Evolutionary conservation across 169 alveolate species (phyloP).

Genomic region (Cryptosporidium bovis): DNA sequence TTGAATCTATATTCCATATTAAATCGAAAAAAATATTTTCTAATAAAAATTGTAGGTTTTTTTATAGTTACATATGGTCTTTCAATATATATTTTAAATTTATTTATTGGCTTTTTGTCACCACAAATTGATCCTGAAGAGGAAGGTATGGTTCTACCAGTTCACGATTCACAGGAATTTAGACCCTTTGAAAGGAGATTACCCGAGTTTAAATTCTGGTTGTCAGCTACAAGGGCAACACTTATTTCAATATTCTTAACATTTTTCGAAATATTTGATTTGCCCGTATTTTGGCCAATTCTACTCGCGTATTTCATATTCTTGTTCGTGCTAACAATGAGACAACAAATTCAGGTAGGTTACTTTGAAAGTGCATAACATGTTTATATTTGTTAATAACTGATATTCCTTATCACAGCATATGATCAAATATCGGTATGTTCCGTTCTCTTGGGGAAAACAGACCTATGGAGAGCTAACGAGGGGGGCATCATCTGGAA

Average conservation of each 20-base stretch:
- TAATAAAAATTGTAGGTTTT: slow-evolving; percentile 77
- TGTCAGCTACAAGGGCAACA: slow-evolving; percentile 82
- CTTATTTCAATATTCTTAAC: slow-evolving; percentile 78
- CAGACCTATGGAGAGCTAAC: slow-evolving; percentile 83
- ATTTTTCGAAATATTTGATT: slow-evolving; percentile 83
- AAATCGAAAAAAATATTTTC: neutral
- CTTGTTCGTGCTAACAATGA: slow-evolving; percentile 89
- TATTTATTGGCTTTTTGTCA: slow-evolving; percentile 86
- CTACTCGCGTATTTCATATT: slow-evolving; percentile 87
- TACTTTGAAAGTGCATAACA: neutral
- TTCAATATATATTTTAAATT: slow-evolving; percentile 84
- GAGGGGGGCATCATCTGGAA: slow-evolving; percentile 67
- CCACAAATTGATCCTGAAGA: slow-evolving; percentile 88
- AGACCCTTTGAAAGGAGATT: slow-evolving; percentile 90
- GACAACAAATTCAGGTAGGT: slow-evolving; percentile 84
- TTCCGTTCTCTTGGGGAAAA: slow-evolving; percentile 85
- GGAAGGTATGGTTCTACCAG: slow-evolving; percentile 86
- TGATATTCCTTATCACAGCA: slow-evolving; percentile 24
- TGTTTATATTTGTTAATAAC: neutral
- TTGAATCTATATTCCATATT: too few relatives aligned
- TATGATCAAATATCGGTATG: slow-evolving; percentile 82
- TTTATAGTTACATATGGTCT: slow-evolving; percentile 87
- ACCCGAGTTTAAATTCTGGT: slow-evolving; percentile 91
- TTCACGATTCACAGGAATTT: slow-evolving; percentile 83
- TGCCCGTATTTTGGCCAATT: slow-evolving; percentile 93